Conservation (phyloP, 768 basidiomycete genomes). For the Russula vinacea region DNA sequence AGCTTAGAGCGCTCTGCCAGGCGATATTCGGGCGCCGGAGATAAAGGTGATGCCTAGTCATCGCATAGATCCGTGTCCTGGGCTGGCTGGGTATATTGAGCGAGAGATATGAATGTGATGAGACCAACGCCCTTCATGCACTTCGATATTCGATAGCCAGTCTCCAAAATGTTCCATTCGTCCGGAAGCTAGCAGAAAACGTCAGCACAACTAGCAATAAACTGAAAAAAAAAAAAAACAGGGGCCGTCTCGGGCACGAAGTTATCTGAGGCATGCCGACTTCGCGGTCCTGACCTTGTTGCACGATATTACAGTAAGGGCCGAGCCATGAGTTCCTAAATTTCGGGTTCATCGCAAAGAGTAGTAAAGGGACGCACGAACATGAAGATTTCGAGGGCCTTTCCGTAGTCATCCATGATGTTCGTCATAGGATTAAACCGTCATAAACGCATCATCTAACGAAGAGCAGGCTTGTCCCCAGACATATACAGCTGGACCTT, state of each 20-base stretch:
- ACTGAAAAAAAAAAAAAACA: neutral
- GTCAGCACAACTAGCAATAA: neutral
- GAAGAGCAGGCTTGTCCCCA: constrained; percentile 69
- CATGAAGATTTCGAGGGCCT: constrained; percentile 66
- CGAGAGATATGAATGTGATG: neutral
- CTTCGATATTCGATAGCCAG: constrained; percentile 87
- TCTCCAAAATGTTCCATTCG: constrained; percentile 75
- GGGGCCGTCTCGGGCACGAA: constrained; percentile 56
- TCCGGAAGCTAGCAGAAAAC: constrained; percentile 57
- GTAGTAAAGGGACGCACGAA: constrained; percentile 48
- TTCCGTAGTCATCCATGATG: constrained; percentile 70
- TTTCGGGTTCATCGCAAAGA: neutral
- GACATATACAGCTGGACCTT: constrained; percentile 66
- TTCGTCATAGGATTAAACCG: constrained; percentile 91
- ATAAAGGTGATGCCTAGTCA: constrained; percentile 8
- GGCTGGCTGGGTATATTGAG: neutral
- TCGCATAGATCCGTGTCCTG: constrained; percentile 32
- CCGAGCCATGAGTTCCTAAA: constrained; percentile 57
- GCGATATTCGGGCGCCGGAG: constrained; percentile 28
- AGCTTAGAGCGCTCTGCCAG: constrained; percentile 30
- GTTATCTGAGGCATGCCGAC: constrained; percentile 57
- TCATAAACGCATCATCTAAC: constrained; percentile 87
- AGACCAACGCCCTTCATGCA: constrained; percentile 46
- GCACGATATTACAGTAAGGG: constrained; percentile 69
- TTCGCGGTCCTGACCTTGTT: constrained; percentile 88